Percentiles rank a stretch among this genome's conserved stretches.
phyloP scores from a whole-genome alignment of 2,329 filamentous ascomycete species.

The Byssochlamys sp. region DNA sequence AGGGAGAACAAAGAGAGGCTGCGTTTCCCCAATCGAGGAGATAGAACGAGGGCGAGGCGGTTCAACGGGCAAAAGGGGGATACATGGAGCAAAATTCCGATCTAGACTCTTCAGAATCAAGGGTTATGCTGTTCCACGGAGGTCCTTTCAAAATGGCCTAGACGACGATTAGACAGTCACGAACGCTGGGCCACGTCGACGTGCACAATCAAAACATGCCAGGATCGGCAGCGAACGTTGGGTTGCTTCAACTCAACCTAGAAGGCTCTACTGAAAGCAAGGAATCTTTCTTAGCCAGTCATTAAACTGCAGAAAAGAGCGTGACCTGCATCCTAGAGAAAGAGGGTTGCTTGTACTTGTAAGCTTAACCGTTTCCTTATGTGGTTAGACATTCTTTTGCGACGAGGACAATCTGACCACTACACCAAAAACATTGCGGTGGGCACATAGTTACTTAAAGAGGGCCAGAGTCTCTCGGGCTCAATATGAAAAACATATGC shows the following conservation, averaged over 20 bases:
- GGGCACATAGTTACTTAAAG: neutral
- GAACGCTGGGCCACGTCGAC: neutral
- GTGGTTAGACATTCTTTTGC: neutral
- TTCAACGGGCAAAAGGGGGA: neutral
- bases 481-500: neutral
- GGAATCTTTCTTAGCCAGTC: neutral
- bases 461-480: neutral
- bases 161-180: neutral
- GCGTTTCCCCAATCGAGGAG: neutral
- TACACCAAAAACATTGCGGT: neutral
- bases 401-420: neutral
- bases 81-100: neutral
- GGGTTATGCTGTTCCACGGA: neutral
- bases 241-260: neutral
- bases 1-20: neutral
- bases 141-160: neutral
- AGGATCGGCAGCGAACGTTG: neutral
- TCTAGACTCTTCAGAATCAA: neutral
- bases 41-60: neutral
- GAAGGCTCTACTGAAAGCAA: neutral
- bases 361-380: neutral
- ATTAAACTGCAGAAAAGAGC: neutral
- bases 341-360: neutral
- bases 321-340: neutral
- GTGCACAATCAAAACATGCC: neutral